Evolutionary conservation across 345 rosid species (phyloP).

Genomic region (Firmiana major): DNA sequence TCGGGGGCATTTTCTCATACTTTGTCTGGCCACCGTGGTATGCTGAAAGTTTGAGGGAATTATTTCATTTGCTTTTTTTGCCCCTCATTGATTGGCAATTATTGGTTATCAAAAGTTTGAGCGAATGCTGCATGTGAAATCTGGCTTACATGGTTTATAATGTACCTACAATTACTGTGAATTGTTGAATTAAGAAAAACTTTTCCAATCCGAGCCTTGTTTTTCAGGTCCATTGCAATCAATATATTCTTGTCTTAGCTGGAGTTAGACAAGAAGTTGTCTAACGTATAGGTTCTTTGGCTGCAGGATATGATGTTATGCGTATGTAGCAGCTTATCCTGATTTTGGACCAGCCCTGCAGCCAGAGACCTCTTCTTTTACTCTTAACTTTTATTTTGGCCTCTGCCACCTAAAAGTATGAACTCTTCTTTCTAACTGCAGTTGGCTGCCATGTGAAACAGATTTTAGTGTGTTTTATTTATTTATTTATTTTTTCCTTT

Average conservation of each 20-base stretch:
- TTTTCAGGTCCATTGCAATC: not conserved
- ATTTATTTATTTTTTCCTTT: not conserved
- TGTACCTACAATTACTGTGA: not conserved
- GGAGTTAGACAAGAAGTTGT: slow-evolving; percentile 9
- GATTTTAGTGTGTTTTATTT: not conserved
- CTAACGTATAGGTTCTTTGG: slow-evolving; percentile 13
- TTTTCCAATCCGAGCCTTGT: not conserved
- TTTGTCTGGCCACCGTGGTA: slow-evolving; percentile 95
- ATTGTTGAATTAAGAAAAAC: not conserved
- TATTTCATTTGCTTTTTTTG: not conserved
- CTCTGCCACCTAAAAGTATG: not conserved
- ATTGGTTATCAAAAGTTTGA: not conserved
- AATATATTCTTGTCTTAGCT: not conserved
- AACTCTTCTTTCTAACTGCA: slow-evolving; percentile 9
- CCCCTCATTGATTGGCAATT: not conserved
- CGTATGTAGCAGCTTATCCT: slow-evolving; percentile 3
- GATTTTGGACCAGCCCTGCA: slow-evolving; percentile 16
- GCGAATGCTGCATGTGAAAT: not conserved
- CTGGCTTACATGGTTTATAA: not conserved
- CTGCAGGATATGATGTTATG: slow-evolving; percentile 9
- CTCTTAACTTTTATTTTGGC: not conserved
- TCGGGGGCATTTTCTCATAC: slow-evolving; percentile 92
- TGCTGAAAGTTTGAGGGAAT: slow-evolving; percentile 19
- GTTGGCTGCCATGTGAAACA: not conserved
- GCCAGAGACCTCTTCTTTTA: slow-evolving; percentile 10